phyloP scores from a whole-genome alignment of 805 yeast genomes.

The Teunomyces cretensis region DNA sequence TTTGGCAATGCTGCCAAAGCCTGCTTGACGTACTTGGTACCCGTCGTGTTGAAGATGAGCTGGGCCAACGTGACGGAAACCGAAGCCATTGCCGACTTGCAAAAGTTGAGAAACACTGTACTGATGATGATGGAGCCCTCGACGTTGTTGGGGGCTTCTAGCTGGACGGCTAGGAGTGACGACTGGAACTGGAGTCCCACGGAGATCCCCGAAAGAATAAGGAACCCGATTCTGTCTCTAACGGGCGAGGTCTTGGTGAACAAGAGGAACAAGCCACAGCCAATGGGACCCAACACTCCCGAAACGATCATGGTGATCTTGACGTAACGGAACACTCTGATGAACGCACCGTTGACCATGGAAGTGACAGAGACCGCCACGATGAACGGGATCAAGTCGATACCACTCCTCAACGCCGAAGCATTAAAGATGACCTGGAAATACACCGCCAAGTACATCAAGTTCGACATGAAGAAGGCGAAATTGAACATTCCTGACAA shows the following conservation, averaged over 20 bases:
- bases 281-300: conserved; percentile 31
- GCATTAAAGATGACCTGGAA: conserved; percentile 40
- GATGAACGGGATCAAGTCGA: conserved; percentile 36
- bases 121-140: conserved; percentile 37
- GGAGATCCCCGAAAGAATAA: conserved; percentile 33
- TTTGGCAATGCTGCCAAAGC: conserved; percentile 12
- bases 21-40: conserved; percentile 15
- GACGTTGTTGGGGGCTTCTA: conserved; percentile 34
- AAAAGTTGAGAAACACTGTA: conserved; percentile 34
- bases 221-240: conserved; percentile 29
- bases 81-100: conserved; percentile 32
- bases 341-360: conserved; percentile 29
- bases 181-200: conserved; percentile 39
- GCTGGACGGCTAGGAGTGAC: conserved; percentile 34
- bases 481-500: conserved; percentile 34
- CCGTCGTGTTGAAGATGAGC: conserved; percentile 24
- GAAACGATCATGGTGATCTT: conserved; percentile 33
- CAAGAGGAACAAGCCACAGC: conserved; percentile 33
- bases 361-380: conserved; percentile 34
- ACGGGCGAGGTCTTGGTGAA: conserved; percentile 22
- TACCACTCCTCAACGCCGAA: conserved; percentile 36
- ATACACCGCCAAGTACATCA: conserved; percentile 36
- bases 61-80: conserved; percentile 33
- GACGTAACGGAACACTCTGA: conserved; percentile 26
- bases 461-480: conserved; percentile 39